Percentiles rank a stretch among this genome's conserved stretches.
phyloP scores from a whole-genome alignment of 768 basidiomycete species.

The Suillus discolor region DNA sequence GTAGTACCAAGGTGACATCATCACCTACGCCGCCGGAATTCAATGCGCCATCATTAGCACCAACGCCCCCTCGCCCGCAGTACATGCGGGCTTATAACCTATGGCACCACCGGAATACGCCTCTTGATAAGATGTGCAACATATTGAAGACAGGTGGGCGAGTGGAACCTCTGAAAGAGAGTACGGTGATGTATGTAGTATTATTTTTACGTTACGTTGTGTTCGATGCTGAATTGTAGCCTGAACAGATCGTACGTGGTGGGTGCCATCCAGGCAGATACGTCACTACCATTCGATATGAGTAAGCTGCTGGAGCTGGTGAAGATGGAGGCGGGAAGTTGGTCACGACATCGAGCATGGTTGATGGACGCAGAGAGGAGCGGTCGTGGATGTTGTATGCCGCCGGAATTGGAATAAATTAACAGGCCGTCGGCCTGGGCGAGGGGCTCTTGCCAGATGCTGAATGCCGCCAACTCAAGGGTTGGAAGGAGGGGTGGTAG shows the following conservation, averaged over 20 bases:
- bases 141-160: conserved; percentile 31
- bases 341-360: conserved; percentile 43
- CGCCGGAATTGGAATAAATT: not conserved
- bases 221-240: not conserved
- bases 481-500: not conserved
- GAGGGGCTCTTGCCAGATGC: not conserved
- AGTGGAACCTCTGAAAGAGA: conserved; percentile 44
- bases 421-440: not conserved
- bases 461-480: not conserved
- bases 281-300: conserved; percentile 39
- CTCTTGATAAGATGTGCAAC: conserved; percentile 43
- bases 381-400: not conserved
- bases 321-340: conserved; percentile 42
- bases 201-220: not conserved
- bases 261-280: conserved; percentile 42
- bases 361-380: conserved; percentile 23
- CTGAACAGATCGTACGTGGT: conserved; percentile 44
- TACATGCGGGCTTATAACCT: conserved; percentile 47
- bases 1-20: not conserved
- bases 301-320: conserved; percentile 38
- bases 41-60: conserved; percentile 6
- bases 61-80: conserved; percentile 36
- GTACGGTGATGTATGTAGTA: conserved; percentile 48
- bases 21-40: not conserved
- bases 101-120: conserved; percentile 40